Evolutionary conservation across 1,284 basidiomycete species (phyloP).

Genomic region (Naganishia liquefaciens): DNA sequence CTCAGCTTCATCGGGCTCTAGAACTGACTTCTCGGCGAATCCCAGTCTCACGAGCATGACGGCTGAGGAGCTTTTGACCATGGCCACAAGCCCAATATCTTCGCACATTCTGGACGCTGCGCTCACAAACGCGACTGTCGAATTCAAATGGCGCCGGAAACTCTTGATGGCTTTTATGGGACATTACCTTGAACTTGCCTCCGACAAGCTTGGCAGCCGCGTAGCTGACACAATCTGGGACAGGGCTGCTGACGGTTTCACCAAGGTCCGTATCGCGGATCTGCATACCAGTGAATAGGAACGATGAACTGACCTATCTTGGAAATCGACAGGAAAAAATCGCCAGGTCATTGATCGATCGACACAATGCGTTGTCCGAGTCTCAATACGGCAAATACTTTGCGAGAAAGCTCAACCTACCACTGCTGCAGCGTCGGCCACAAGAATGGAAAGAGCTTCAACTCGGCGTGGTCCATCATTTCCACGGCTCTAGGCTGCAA

Average conservation of each 20-base stretch:
- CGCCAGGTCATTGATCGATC: constrained; percentile 69
- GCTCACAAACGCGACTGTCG: constrained; percentile 68
- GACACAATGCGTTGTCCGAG: constrained; percentile 68
- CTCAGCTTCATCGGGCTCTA: too few relatives aligned
- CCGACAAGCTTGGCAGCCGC: constrained; percentile 83
- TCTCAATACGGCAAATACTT: constrained; percentile 87
- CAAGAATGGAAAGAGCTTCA: constrained; percentile 76
- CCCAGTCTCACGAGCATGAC: constrained; percentile 64
- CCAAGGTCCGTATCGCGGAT: constrained; percentile 63
- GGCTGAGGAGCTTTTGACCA: constrained; percentile 63
- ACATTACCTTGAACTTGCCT: constrained; percentile 72
- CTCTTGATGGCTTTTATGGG: constrained; percentile 74
- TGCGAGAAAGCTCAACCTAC: constrained; percentile 71
- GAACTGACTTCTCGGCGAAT: constrained; percentile 1
- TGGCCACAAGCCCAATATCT: constrained; percentile 71
- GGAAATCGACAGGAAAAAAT: constrained; percentile 76
- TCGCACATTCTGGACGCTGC: constrained; percentile 80
- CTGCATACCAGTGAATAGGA: too few relatives aligned
- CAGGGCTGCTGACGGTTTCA: constrained; percentile 74
- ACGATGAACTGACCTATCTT: constrained; percentile 15
- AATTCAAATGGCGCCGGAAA: constrained; percentile 66
- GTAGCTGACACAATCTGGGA: constrained; percentile 85
- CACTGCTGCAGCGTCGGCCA: constrained; percentile 72
- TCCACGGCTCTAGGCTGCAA: constrained; percentile 44
- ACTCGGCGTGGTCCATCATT: constrained; percentile 49